Percentiles rank a stretch among this genome's conserved stretches.
These are phyloP conservation scores for Yarrowia porcina DNA, from an alignment of 805 yeast species.

Conservation along the genomic window DNA sequence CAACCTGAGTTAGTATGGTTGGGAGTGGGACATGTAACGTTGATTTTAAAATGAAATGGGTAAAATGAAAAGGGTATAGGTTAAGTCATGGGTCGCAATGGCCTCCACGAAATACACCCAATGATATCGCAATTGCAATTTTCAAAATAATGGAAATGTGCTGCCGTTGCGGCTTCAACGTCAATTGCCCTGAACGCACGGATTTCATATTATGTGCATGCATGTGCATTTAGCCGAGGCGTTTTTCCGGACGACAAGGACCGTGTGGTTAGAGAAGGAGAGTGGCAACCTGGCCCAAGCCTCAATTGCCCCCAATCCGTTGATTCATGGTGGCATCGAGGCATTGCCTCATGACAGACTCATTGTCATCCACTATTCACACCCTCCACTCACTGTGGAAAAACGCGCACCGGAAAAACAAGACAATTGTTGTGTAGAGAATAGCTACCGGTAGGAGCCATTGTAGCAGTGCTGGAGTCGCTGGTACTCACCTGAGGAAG, in stretches of 20 bases:
- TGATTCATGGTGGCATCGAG: not conserved
- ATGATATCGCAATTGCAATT: not conserved
- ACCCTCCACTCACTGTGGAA: too few species aligned
- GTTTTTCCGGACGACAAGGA: slow-evolving; percentile 17
- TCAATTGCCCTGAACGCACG: not conserved
- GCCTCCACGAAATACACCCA: too few species aligned
- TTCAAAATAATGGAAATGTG: not conserved
- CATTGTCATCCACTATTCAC: too few species aligned
- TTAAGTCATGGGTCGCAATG: too few species aligned
- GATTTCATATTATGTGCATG: slow-evolving; percentile 21
- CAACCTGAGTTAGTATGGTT: slow-evolving; percentile 18
- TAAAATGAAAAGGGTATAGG: not conserved
- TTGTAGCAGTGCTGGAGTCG: not conserved
- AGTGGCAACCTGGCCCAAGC: not conserved
- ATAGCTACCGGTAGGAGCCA: not conserved
- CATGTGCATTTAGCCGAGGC: slow-evolving; percentile 26
- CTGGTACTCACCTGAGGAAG: slow-evolving; percentile 20
- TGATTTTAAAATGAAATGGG: too few species aligned
- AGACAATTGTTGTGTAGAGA: not conserved
- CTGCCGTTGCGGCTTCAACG: not conserved
- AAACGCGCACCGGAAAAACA: slow-evolving; percentile 25
- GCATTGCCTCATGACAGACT: too few species aligned
- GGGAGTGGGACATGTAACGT: too few species aligned
- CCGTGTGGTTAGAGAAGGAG: not conserved
- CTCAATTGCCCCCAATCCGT: slow-evolving; percentile 7